Conservation (phyloP, 768 basidiomycete genomes). For the Suillus subluteus region DNA sequence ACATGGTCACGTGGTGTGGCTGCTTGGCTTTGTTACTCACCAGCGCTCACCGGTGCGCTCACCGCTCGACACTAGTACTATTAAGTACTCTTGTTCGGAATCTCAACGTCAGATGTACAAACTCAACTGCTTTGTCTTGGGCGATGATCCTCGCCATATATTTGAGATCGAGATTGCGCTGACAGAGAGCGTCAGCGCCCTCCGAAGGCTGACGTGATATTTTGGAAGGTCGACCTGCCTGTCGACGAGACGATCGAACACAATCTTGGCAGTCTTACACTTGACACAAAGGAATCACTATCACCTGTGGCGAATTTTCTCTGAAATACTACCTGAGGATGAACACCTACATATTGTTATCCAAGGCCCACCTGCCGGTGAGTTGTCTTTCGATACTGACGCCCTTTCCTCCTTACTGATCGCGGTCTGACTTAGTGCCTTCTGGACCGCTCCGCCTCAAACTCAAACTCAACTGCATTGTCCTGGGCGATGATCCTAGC, state of each 20-base stretch:
- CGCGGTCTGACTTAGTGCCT: no score
- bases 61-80: neutral
- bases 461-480: neutral
- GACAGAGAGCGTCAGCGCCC: neutral
- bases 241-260: neutral
- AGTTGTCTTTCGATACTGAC: neutral
- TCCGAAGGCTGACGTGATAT: neutral
- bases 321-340: no score
- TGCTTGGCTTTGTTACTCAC: no score
- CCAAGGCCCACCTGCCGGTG: neutral
- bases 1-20: neutral
- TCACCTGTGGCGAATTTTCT: neutral
- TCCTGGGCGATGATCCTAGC: neutral
- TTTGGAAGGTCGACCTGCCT: neutral
- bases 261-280: neutral
- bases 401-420: slow-evolving; percentile 1
- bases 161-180: slow-evolving; percentile 7
- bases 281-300: neutral
- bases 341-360: slow-evolving; percentile 8
- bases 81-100: neutral
- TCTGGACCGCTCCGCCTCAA: neutral
- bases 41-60: neutral
- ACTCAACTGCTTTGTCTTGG: neutral
- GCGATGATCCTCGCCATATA: neutral
- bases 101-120: neutral